These are phyloP conservation scores for Venturia asperata DNA, from an alignment of 2,329 filamentous ascomycete genomes.

Conservation along the genomic window DNA sequence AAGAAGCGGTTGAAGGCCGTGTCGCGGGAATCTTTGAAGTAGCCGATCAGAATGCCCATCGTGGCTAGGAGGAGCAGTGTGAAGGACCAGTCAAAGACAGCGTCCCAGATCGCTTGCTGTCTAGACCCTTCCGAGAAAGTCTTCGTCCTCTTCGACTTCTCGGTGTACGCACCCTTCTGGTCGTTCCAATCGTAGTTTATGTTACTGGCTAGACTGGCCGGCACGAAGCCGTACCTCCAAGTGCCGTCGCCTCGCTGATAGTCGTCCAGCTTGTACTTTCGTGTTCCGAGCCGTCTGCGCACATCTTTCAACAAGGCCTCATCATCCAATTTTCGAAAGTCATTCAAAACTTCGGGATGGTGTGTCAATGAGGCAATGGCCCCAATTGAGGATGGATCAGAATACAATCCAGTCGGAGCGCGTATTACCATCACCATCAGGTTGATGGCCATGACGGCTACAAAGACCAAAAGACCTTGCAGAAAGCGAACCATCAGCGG, in stretches of 20 bases:
- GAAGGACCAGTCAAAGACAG: slow-evolving; percentile 7
- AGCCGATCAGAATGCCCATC: slow-evolving; percentile 14
- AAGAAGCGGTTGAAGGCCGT: slow-evolving; percentile 20
- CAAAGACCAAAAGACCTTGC: slow-evolving; percentile 16
- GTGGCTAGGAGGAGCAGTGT: slow-evolving; percentile 8
- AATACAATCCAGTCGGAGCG: slow-evolving; percentile 14
- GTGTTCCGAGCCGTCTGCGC: not conserved
- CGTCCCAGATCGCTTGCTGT: slow-evolving; percentile 9
- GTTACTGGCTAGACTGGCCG: not conserved
- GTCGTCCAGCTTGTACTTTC: slow-evolving; percentile 13
- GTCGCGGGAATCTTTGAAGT: slow-evolving; percentile 17
- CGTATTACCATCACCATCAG: slow-evolving; percentile 16
- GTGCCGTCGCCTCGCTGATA: slow-evolving; percentile 13
- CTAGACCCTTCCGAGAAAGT: not conserved
- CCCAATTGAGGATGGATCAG: slow-evolving; percentile 18
- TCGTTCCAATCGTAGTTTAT: not conserved
- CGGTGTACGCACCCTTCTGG: not conserved
- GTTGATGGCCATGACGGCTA: slow-evolving; percentile 18
- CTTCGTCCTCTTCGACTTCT: slow-evolving; percentile 7
- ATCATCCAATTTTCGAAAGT: slow-evolving; percentile 14
- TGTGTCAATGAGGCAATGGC: slow-evolving; percentile 17
- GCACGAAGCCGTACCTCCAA: slow-evolving; percentile 18
- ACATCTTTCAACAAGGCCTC: slow-evolving; percentile 12
- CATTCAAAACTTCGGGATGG: slow-evolving; percentile 18
- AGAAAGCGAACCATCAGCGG: slow-evolving; percentile 13